These are phyloP conservation scores for Fomitopsis schrenkii DNA, from an alignment of 1,284 basidiomycete genomes.

Conservation along the genomic window DNA sequence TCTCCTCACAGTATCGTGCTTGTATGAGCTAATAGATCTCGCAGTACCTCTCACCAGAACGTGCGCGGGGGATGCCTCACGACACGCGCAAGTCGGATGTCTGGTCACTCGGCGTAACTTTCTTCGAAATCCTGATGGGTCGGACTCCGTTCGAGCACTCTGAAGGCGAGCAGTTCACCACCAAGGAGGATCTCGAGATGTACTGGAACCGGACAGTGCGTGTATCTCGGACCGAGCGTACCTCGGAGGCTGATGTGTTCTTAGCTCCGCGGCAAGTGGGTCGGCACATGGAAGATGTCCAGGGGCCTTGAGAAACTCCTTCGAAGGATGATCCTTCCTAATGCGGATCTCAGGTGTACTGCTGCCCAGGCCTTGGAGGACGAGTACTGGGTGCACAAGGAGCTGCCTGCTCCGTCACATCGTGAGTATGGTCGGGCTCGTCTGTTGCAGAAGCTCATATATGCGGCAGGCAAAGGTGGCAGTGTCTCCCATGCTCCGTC, in stretches of 20 bases:
- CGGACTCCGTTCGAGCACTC: constrained; percentile 88
- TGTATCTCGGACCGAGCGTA: constrained; percentile 16
- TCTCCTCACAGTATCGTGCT: constrained; percentile 4
- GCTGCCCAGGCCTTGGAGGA: constrained; percentile 64
- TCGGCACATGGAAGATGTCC: constrained; percentile 77
- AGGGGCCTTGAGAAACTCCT: constrained; percentile 61
- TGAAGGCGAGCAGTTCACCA: constrained; percentile 78
- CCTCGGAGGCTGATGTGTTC: neutral
- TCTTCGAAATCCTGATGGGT: constrained; percentile 89
- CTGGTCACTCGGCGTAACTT: constrained; percentile 89
- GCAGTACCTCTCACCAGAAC: constrained; percentile 85
- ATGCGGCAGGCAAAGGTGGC: constrained; percentile 42
- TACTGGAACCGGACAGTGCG: constrained; percentile 81
- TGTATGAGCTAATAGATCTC: neutral
- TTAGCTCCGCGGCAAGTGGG: constrained; percentile 76
- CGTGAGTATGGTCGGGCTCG: neutral
- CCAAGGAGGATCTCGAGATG: constrained; percentile 75
- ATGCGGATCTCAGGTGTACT: constrained; percentile 67
- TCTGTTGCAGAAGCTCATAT: neutral
- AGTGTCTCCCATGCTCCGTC: constrained; percentile 38
- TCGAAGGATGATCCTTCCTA: constrained; percentile 72
- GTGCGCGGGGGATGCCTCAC: constrained; percentile 80
- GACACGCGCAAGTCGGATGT: constrained; percentile 92
- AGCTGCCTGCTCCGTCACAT: constrained; percentile 6
- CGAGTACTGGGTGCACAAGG: constrained; percentile 51